Conservation (phyloP, 768 basidiomycete genomes). For the Termitomyces sp. region DNA sequence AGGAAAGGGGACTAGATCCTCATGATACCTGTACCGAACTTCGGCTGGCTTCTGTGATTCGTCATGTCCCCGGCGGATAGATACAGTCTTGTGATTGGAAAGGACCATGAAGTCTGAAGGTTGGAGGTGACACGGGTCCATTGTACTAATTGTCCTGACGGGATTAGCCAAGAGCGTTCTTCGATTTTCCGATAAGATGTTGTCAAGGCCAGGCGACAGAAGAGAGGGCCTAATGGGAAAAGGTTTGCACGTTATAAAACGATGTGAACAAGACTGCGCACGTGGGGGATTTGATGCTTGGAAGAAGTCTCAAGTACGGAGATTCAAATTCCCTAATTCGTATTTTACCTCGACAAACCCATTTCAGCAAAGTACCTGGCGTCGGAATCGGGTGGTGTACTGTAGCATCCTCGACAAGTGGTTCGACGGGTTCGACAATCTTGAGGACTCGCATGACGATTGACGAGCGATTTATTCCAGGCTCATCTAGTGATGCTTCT, state of each 20-base stretch:
- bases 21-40: background rate
- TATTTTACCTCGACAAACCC: background rate
- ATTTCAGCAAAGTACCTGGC: background rate
- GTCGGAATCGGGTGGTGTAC: background rate
- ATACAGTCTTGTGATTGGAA: background rate
- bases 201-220: background rate
- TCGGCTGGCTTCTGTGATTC: background rate
- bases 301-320: background rate
- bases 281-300: background rate
- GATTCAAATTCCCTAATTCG: background rate
- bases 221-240: background rate
- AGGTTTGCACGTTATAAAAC: background rate
- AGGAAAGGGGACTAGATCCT: background rate
- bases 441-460: slow-evolving; percentile 1
- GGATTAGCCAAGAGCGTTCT: background rate
- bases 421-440: background rate
- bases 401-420: background rate
- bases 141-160: background rate
- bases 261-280: background rate
- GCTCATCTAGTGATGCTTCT: background rate
- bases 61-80: background rate
- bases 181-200: background rate
- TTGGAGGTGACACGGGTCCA: background rate
- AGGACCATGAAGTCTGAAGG: background rate
- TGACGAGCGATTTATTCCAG: background rate